Evolutionary conservation across 345 rosid genomes (phyloP), one percentile per base, ranked within the genome.

Genomic region (Hibiscus syriacus): DNA sequence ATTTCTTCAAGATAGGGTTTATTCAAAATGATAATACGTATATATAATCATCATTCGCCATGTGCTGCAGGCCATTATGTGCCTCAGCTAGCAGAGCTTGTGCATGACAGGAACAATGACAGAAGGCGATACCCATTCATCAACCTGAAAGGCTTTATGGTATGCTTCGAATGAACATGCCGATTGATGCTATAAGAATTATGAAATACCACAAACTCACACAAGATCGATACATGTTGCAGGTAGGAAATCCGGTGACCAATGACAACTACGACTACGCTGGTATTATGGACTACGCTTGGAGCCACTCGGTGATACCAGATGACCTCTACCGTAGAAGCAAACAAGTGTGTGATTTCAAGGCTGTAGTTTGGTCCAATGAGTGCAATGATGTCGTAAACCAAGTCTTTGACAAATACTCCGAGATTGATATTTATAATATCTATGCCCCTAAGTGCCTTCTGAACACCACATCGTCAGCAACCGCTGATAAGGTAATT

Each of bases 301-400:
- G 92, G 92, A 87, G 87, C 75, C 89, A 85, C 55, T 77, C 85
- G 29, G 83, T 87, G 26, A 77, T 87, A 67, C 71, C 92, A 0
- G 89, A 85, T 67, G 61, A 64, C 62, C 72, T 71, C 8, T 81
- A 81, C 65, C 46, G 73, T 29, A 67, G 73, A 23, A 76, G 77
- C 54, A 78, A 80, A 55, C 67, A 66, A 61, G 82, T 12, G 0
- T 87, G 92, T 19, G 82, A 84, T 73, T 87, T 87, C 80, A 81
- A 68, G 27, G 55, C 56, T 55, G 25, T 64, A 1, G 16, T 70
- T 43, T 82, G 87, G 89, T 79, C 88, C 10, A 52, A 36, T 1
- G 66, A 74, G 0, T 86, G 87, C 81, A 76, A 56, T 36, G 27
- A 53, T 8, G 80, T 77, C 72, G 77, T 86, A 78, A 67, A 0